A percentile compares a stretch with the other conserved stretches of the same genome.
Conservation (phyloP, 208 protist species). For the Acanthamoeba healyi region DNA sequence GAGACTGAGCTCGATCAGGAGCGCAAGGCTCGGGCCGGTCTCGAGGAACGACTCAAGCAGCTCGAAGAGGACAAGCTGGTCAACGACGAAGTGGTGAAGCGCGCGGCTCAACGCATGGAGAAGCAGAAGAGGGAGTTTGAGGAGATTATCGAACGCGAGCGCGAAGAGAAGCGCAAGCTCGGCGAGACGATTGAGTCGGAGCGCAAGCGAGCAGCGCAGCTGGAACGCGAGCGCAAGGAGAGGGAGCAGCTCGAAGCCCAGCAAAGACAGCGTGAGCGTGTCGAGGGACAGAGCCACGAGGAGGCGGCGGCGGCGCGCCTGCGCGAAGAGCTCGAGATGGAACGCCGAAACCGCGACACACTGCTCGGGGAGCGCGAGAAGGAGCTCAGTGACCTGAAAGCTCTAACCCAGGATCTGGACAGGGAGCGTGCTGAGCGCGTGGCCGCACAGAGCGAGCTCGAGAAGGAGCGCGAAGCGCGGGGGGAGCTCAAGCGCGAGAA, state of each 20-base stretch:
- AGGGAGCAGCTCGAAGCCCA: slow-evolving; percentile 35
- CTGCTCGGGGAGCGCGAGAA: neutral
- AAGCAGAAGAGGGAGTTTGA: neutral
- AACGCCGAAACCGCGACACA: neutral
- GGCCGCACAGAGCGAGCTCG: neutral
- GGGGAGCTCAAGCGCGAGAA: neutral
- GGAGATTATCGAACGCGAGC: neutral
- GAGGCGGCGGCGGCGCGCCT: too few relatives aligned
- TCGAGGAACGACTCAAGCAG: neutral
- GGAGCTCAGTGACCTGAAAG: neutral
- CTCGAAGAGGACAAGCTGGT: slow-evolving; percentile 8
- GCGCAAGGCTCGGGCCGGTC: neutral
- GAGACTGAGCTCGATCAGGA: neutral
- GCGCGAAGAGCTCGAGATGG: too few relatives aligned
- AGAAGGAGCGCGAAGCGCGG: neutral
- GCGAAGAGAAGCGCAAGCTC: slow-evolving; percentile 11
- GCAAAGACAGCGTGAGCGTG: neutral
- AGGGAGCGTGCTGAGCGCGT: neutral
- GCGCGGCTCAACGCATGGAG: too few relatives aligned
- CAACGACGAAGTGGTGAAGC: too few relatives aligned
- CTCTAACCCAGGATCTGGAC: neutral
- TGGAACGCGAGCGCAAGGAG: slow-evolving; percentile 1
- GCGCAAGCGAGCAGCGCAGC: neutral
- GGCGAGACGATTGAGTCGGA: too few relatives aligned
- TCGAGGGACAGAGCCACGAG: neutral